Conservation (phyloP, 2,329 filamentous ascomycete species). For the Pestalotiopsis sp. region DNA sequence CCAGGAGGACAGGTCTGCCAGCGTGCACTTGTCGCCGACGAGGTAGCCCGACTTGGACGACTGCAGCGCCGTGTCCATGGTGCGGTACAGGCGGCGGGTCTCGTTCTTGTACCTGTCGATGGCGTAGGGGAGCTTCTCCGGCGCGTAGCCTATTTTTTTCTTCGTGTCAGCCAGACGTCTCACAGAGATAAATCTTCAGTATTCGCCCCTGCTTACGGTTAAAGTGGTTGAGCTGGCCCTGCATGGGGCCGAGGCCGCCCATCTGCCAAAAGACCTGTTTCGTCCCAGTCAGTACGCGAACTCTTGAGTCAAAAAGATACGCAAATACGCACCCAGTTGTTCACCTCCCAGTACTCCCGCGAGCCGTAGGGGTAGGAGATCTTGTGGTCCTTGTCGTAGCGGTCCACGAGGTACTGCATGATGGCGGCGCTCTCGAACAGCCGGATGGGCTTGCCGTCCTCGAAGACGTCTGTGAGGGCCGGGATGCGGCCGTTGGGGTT, state of each 20-base stretch:
- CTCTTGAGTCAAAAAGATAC: neutral
- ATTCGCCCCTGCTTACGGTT: constrained; percentile 45
- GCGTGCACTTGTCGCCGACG: constrained; percentile 6
- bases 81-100: constrained; percentile 6
- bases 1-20: constrained; percentile 8
- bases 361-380: constrained; percentile 74
- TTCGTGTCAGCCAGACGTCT: neutral
- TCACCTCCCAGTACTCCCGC: constrained; percentile 76
- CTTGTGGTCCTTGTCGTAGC: constrained; percentile 80
- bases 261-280: constrained; percentile 69
- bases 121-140: constrained; percentile 12
- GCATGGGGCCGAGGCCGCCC: constrained; percentile 79
- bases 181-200: neutral
- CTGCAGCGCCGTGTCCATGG: constrained; percentile 7
- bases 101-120: constrained; percentile 6
- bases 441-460: constrained; percentile 70
- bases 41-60: constrained; percentile 10
- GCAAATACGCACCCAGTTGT: constrained; percentile 63
- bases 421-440: constrained; percentile 85
- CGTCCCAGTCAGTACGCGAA: constrained; percentile 3
- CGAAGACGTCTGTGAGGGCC: constrained; percentile 77
- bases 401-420: constrained; percentile 78
- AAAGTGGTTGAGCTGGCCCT: constrained; percentile 84
- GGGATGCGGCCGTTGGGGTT: constrained; percentile 94
- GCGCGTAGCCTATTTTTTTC: constrained; percentile 6